Base-by-base conservation (phyloP, 768 basidiomycete species). In the Hemileccinum rubropunctum region DNA sequence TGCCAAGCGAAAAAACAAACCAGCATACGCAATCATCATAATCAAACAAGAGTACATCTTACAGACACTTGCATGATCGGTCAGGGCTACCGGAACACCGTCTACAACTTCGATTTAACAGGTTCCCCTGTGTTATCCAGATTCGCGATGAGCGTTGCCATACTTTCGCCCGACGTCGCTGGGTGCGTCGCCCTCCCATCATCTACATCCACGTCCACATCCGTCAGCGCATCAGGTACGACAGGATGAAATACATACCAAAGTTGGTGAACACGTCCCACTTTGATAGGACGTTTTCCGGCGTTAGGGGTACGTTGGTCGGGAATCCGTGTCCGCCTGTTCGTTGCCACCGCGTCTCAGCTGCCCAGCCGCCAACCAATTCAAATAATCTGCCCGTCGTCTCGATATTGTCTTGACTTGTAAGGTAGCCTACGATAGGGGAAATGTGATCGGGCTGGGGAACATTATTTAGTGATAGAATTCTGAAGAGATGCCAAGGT, bases 281-380 rank as follows among this genome's bases (percentile, higher is more conserved):
- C 61, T 92, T 87, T 23, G 76, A 67, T 13, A 85, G 63, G 42
- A 98, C 75, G 48, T 86, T 83, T 69, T 99, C 97, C 0, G 93
- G 89, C 6, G 83, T 84, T 53, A 88, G 78, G 3, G 78, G 75
- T 51, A 77, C 77, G 64, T 85, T 85, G 32, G 86, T 79, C 4
- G 93, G 87, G 83, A 98, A 98, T 6, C 88, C 86, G 61, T 86
- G 73, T 10, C 95, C 97, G 2, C 86, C 88, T 9, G 91, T 76
- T 13, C 93, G 83, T 67, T 98, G 89, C 95, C 95, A 99, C 50
- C 95, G 79, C 30, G 89, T 86, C 67, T 94, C 83, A 1, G 91
- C 91, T 4, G 88, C 87, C 90, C 93, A 98, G 0, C 95, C 97
- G 20, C 90, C 95, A 13, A 79, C 79, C 33, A 93, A 80, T 67